Evolutionary conservation across 768 basidiomycete genomes (phyloP).

Genomic region (Kwoniella heveanensis): DNA sequence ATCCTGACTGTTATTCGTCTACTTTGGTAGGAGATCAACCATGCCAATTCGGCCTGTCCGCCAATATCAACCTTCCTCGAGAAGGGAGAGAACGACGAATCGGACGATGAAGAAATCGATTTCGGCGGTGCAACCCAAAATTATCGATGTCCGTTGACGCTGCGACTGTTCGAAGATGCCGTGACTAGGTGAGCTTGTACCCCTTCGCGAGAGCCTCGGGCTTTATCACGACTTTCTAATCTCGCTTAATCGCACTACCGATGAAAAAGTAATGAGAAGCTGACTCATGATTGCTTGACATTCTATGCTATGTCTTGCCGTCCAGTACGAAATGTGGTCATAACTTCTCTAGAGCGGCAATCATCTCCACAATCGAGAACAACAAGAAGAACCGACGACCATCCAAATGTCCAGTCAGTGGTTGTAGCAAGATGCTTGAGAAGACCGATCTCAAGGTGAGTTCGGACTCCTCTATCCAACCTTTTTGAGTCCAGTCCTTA

Average conservation of each 20-base stretch:
- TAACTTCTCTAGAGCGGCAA: conserved; percentile 74
- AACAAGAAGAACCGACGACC: conserved; percentile 1
- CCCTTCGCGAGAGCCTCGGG: too few species aligned
- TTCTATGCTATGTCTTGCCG: not conserved
- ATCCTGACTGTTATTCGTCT: too few species aligned
- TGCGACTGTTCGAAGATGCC: conserved; percentile 69
- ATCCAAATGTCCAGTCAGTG: conserved; percentile 53
- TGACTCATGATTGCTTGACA: too few species aligned
- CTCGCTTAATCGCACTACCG: too few species aligned
- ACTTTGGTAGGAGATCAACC: conserved; percentile 37
- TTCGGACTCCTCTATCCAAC: not conserved
- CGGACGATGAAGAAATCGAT: conserved; percentile 84
- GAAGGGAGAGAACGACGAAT: conserved; percentile 65
- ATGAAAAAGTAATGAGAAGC: too few species aligned
- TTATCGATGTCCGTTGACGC: conserved; percentile 80
- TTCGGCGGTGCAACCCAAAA: conserved; percentile 81
- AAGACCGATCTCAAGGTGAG: conserved; percentile 49
- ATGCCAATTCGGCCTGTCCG: conserved; percentile 37
- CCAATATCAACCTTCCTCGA: conserved; percentile 44
- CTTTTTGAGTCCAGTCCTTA: too few species aligned
- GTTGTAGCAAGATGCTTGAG: conserved; percentile 41
- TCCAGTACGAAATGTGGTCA: conserved; percentile 71
- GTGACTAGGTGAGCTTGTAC: conserved; percentile 83
- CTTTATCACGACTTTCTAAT: too few species aligned
- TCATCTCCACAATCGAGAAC: conserved; percentile 64